Evolutionary conservation across 2,329 filamentous ascomycete genomes (phyloP), one percentile per base, ranked within the genome.

Genomic region (Ascochyta rabiei): DNA sequence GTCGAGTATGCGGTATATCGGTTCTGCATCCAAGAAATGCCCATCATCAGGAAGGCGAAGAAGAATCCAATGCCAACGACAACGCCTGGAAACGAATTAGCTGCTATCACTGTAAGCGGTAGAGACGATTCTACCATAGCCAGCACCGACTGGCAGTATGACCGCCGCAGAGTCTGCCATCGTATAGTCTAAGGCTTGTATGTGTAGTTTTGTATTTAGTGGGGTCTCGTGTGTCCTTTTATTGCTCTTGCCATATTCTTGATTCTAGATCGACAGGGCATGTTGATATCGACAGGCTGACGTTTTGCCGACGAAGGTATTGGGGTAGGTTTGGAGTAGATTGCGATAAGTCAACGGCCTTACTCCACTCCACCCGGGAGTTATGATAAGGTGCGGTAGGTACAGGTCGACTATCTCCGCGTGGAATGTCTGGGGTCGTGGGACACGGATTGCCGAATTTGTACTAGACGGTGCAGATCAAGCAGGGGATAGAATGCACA

Each of bases 31-130:
- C 72, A 76, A 1, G 68, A 70, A 12, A 72, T 71, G 8, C 63
- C 63, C 63, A 71, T 73, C 68, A 72, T 71, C 28, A 72, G 31
- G 35, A 71, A 69, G 24, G 68, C 68, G 42, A 72, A 73, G 59
- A 71, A 71, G 56, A 72, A 77, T 3, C 80, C 80, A 44, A 82
- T 80, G 19, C 80, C 80, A n/a, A 81, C 76, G 13, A 82, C 77
- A 54, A 73, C 64, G 54, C 66, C 68, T 69, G 18, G 1, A 16
- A 19, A 3, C 1, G 10, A 34, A 18, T 57, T n/a, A 57, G 41
- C 4, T 26, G 48, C 16, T 33, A 38, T 6, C 23, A 39, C 21
- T 4, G 10, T 37, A 6, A n/a, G 9, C 6, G 8, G 9, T 13
- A 43, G 4, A 12, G 8, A 9, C n/a, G 43, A 44, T 12, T 60